A percentile compares a stretch with the other conserved stretches of the same genome.
Evolutionary conservation across 495 filamentous ascomycete species (phyloP).

Genomic region (Podospora pseudocomata): DNA sequence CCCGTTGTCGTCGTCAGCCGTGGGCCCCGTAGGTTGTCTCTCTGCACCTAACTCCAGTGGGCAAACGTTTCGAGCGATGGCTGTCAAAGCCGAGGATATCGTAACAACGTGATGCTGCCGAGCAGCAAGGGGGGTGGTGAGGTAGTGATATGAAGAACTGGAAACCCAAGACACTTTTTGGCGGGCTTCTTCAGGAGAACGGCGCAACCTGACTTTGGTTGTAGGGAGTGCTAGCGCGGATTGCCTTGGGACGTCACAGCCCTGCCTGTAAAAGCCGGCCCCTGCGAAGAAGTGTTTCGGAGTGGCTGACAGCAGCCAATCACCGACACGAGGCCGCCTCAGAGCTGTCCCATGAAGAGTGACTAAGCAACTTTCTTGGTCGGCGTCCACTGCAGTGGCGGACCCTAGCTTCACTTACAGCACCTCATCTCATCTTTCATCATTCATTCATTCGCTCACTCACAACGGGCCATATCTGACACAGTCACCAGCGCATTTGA

Average conservation of each 20-base stretch:
- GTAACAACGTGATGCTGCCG: background rate
- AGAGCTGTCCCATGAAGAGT: background rate
- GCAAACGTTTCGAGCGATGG: background rate
- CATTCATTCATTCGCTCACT: background rate
- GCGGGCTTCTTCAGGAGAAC: background rate
- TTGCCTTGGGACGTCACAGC: constrained; percentile 12
- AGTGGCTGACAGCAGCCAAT: background rate
- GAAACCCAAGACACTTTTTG: too few relatives aligned
- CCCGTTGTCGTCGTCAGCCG: constrained; percentile 4
- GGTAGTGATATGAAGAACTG: background rate
- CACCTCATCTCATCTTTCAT: background rate
- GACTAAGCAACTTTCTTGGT: background rate
- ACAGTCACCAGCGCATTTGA: background rate
- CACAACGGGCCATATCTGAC: background rate
- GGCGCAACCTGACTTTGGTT: background rate
- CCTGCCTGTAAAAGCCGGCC: background rate
- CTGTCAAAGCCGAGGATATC: background rate
- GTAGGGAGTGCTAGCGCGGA: constrained; percentile 1
- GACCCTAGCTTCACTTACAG: background rate
- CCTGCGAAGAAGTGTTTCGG: background rate
- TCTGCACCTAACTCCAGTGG: background rate
- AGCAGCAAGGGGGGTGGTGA: background rate
- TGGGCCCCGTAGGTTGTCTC: background rate
- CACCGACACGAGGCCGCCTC: background rate
- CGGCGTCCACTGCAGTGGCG: background rate